A percentile compares a stretch with the other conserved stretches of the same genome.
Conservation (phyloP, 495 filamentous ascomycete genomes). For the Podospora tetraspora region DNA sequence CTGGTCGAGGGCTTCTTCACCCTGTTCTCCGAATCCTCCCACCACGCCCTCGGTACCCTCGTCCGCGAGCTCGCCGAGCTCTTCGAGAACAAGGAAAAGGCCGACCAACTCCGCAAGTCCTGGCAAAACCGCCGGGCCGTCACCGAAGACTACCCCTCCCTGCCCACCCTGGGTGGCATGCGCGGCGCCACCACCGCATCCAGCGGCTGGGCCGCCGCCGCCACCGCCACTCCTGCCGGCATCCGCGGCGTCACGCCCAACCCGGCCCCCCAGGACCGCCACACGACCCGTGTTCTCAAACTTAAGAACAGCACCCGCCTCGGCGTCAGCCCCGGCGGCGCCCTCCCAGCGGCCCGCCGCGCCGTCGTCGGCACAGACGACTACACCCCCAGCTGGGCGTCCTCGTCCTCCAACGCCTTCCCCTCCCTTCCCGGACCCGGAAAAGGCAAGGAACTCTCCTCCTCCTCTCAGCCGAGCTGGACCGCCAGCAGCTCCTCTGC, state of each 20-base stretch:
- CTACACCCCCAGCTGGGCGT: conserved; percentile 6
- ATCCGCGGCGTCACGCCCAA: conserved; percentile 1
- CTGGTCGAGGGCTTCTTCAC: conserved; percentile 77
- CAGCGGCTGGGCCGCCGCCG: conserved; percentile 49
- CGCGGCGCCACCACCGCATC: conserved; percentile 42
- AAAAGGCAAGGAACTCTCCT: conserved; percentile 33
- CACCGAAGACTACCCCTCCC: conserved; percentile 91
- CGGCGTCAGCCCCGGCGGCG: conserved; percentile 16
- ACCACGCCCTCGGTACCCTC: conserved; percentile 76
- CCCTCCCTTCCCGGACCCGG: conserved; percentile 38
- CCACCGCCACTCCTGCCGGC: conserved; percentile 37
- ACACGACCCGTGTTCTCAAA: conserved; percentile 42
- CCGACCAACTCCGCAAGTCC: conserved; percentile 63
- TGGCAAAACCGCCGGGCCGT: conserved; percentile 95
- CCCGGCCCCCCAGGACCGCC: conserved; percentile 29
- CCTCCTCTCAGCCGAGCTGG: conserved; percentile 26
- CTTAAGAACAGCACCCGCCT: conserved; percentile 45
- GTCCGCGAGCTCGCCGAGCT: conserved; percentile 91
- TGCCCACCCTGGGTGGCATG: conserved; percentile 66
- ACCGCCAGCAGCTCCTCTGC: conserved; percentile 28
- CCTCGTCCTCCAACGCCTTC: conserved; percentile 30
- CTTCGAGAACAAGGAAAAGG: conserved; percentile 76
- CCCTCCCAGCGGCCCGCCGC: conserved; percentile 33
- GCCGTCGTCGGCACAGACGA: neutral
- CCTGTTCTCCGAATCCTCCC: conserved; percentile 70